Conservation (phyloP, 2,329 filamentous ascomycete genomes). For the Neospermospora avenae region DNA sequence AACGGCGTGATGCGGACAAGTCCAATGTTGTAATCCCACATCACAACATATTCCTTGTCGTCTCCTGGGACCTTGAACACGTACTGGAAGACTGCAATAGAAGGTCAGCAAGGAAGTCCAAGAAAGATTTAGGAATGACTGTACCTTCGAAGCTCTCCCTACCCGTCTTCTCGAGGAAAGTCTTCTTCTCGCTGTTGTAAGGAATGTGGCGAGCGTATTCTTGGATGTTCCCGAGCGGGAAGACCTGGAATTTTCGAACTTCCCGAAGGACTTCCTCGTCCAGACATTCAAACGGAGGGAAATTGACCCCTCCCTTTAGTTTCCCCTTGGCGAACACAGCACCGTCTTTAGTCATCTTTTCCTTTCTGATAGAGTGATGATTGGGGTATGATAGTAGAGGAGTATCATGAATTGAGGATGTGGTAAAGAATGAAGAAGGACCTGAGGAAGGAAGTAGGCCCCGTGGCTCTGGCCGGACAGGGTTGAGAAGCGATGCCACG, state of each 20-base stretch:
- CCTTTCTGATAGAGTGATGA: conserved; percentile 39
- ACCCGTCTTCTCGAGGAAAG: conserved; percentile 81
- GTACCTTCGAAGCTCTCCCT: conserved; percentile 85
- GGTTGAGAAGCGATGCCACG: conserved; percentile 65
- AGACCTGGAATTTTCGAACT: conserved; percentile 62
- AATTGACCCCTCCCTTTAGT: conserved; percentile 67
- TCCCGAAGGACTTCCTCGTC: conserved; percentile 54
- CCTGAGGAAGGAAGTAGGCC: conserved; percentile 43
- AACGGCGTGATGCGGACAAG: conserved; percentile 92
- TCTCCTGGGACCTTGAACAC: conserved; percentile 69
- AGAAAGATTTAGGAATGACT: conserved; percentile 24
- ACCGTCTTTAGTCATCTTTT: conserved; percentile 64
- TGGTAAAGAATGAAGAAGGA: conserved; percentile 33
- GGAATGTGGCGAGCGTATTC: conserved; percentile 74
- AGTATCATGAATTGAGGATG: conserved; percentile 30
- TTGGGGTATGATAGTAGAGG: conserved; percentile 24
- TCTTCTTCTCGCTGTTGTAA: conserved; percentile 92
- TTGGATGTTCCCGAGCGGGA: conserved; percentile 60
- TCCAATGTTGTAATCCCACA: conserved; percentile 97
- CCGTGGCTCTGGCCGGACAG: conserved; percentile 41
- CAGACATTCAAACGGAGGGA: conserved; percentile 67
- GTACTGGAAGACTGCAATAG: conserved; percentile 73
- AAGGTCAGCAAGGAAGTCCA: conserved; percentile 22
- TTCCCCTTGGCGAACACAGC: conserved; percentile 59
- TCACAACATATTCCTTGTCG: conserved; percentile 67